phyloP scores from a whole-genome alignment of 805 yeast genomes.

The Kodamaea kakaduensis region DNA sequence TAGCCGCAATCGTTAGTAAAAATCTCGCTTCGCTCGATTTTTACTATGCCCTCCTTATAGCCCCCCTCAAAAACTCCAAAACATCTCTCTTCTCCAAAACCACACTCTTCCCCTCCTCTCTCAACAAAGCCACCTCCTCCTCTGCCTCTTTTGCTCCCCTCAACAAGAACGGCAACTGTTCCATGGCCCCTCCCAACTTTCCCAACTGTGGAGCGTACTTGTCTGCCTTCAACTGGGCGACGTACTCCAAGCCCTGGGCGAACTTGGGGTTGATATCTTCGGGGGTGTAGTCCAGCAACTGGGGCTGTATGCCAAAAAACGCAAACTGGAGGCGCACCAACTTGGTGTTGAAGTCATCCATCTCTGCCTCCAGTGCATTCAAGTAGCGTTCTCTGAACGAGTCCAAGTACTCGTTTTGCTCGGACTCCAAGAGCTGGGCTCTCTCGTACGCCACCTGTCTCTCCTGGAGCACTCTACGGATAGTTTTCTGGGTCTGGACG shows the following conservation, averaged over 20 bases:
- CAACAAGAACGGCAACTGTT: constrained; percentile 40
- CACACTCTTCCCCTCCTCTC: constrained; percentile 33
- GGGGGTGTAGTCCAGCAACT: constrained; percentile 52
- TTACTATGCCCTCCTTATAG: too few species aligned
- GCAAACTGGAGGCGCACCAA: constrained; percentile 78
- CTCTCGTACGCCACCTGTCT: constrained; percentile 68
- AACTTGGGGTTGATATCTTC: constrained; percentile 43
- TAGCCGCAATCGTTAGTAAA: too few species aligned
- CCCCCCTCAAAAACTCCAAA: constrained; percentile 34
- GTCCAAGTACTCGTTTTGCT: constrained; percentile 46
- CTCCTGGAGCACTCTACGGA: constrained; percentile 84
- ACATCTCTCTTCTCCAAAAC: constrained; percentile 37
- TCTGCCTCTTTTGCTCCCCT: constrained; percentile 37
- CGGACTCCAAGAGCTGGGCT: constrained; percentile 45
- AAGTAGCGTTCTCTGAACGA: constrained; percentile 60
- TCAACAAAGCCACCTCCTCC: constrained; percentile 44
- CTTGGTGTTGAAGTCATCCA: constrained; percentile 52
- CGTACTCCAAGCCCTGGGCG: constrained; percentile 64
- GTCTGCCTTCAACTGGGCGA: constrained; percentile 64
- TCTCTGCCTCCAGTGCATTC: constrained; percentile 48
- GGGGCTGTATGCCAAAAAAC: constrained; percentile 77
- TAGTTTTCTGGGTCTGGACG: constrained; percentile 43
- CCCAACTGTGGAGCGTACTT: constrained; percentile 20
- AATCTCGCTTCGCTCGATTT: too few species aligned
- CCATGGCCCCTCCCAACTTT: constrained; percentile 39